phyloP scores from a whole-genome alignment of 169 alveolate genomes.

The Plasmodium gonderi region DNA sequence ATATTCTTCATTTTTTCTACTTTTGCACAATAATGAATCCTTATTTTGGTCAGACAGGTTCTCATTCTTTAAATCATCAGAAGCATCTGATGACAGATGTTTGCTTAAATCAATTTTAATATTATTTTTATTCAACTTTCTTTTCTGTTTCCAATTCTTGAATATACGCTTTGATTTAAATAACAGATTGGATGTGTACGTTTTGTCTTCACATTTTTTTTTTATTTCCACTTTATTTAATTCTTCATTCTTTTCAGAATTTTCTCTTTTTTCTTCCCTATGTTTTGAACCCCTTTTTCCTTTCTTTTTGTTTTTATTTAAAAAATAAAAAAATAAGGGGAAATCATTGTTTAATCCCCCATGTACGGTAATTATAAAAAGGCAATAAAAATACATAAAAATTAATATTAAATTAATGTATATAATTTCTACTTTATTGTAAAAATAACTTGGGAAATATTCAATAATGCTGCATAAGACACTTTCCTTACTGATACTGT shows the following conservation, averaged over 20 bases:
- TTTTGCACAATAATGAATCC: not conserved
- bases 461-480: conserved; percentile 37
- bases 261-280: conserved; percentile 20
- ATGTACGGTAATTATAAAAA: conserved; percentile 49
- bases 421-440: conserved; percentile 19
- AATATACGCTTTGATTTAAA: conserved; percentile 40
- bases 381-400: conserved; percentile 40
- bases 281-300: not conserved
- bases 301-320: conserved; percentile 56
- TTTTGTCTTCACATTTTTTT: conserved; percentile 50
- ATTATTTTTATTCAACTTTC: conserved; percentile 29
- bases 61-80: not conserved
- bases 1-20: not conserved
- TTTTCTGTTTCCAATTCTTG: conserved; percentile 55
- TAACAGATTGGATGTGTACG: conserved; percentile 47
- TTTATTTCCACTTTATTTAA: not conserved
- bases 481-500: not conserved
- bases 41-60: not conserved
- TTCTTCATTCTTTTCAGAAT: not conserved
- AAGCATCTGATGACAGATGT: conserved; percentile 6
- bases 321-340: conserved; percentile 54
- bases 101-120: conserved; percentile 31
- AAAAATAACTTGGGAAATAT: conserved; percentile 56
- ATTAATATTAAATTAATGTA: conserved; percentile 52
- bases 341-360: conserved; percentile 67